These are phyloP conservation scores for Mortierella hygrophila DNA, from an alignment of 192 early-diverging fungal genomes.

Conservation along the genomic window DNA sequence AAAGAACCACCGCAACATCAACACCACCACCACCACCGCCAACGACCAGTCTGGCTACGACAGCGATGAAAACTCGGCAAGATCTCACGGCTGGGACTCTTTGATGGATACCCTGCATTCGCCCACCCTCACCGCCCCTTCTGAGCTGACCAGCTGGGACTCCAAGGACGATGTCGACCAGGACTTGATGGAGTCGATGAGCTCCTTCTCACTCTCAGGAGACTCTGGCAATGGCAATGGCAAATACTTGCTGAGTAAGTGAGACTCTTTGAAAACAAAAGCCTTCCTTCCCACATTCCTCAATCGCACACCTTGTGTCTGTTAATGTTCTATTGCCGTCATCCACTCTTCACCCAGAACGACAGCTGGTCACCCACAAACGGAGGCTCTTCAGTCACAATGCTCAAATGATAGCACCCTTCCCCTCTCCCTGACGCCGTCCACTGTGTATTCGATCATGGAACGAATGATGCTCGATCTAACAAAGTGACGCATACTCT, in stretches of 20 bases:
- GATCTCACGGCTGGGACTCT: conserved; percentile 47
- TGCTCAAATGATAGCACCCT: not conserved
- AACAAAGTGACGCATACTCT: not conserved
- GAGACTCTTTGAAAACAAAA: conserved; percentile 4
- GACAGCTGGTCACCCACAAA: not conserved
- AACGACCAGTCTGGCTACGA: conserved; percentile 29
- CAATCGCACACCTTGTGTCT: not conserved
- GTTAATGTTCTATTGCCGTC: not conserved
- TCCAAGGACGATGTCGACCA: conserved; percentile 33
- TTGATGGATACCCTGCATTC: conserved; percentile 50
- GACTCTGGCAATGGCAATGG: conserved; percentile 46
- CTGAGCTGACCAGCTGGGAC: conserved; percentile 29
- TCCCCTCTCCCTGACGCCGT: not conserved
- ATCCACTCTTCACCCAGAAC: conserved; percentile 3
- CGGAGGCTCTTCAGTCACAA: not conserved
- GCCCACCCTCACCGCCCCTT: conserved; percentile 29
- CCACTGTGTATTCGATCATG: not conserved
- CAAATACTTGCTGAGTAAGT: conserved; percentile 48
- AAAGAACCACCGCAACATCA: not conserved
- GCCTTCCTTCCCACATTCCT: not conserved
- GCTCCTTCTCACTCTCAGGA: conserved; percentile 12
- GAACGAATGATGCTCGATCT: not conserved
- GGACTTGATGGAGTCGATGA: conserved; percentile 32
- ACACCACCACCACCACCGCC: not conserved
- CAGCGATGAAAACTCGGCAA: conserved; percentile 29